Evolutionary conservation across 345 rosid genomes (phyloP).

Genomic region (Euclidium syriacum): DNA sequence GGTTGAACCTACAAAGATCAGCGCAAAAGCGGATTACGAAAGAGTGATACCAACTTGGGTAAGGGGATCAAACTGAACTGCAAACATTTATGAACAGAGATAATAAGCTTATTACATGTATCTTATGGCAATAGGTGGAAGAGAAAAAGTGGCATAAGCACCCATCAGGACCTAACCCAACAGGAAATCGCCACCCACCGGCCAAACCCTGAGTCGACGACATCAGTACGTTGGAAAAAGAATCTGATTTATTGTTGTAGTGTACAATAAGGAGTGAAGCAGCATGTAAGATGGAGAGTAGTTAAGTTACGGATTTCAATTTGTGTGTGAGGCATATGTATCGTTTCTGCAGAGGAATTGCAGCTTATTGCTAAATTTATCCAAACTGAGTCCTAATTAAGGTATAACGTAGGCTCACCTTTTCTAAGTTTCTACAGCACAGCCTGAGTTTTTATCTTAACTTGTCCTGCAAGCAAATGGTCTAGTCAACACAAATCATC

Average conservation of each 20-base stretch:
- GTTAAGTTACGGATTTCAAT: neutral
- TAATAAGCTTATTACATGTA: neutral
- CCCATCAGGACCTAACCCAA: conserved; percentile 27
- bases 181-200: conserved; percentile 15
- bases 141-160: conserved; percentile 11
- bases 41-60: conserved; percentile 15
- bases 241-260: neutral
- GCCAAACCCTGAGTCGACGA: neutral
- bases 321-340: neutral
- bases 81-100: neutral
- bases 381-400: too few species aligned
- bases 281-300: neutral
- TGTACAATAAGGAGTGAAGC: conserved; percentile 1
- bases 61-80: neutral
- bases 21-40: neutral
- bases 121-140: conserved; percentile 10
- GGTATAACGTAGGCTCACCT: too few species aligned
- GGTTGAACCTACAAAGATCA: neutral
- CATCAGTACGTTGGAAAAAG: neutral
- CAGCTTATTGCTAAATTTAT: too few species aligned
- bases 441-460: too few species aligned
- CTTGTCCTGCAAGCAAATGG: too few species aligned
- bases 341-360: too few species aligned
- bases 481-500: too few species aligned
- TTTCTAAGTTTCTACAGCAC: too few species aligned